Evolutionary conservation across 805 yeast genomes (phyloP), one percentile per base, ranked within the genome.

Genomic region (Metschnikowia arizonensis): DNA sequence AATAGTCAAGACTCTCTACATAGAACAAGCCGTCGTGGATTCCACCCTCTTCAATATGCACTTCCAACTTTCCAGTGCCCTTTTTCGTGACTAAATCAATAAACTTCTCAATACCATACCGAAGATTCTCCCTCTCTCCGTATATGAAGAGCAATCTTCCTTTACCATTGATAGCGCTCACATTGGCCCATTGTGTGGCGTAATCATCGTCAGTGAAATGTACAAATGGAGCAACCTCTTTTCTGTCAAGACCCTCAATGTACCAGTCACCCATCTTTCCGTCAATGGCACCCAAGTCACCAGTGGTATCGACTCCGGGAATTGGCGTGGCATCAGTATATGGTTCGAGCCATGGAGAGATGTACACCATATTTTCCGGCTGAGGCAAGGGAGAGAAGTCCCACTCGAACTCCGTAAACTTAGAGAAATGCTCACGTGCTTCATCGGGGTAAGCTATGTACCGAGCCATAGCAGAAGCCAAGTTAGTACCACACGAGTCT

Each of bases 271-370:
- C 72, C 64, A 65, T 51, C 2, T 37, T 37, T 9, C 63, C 56
- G 28, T 54, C 58, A 18, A 44, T 46, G 4, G 69, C 57, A 3
- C 68, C 68, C 45, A 66, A 61, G 43, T 66, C 71, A n/a, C 70
- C 71, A 6, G 45, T 23, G 28, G 50, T 50, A 42, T 60, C 48
- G 14, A 49, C 48, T 10, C 63, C 65, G 30, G 62, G 58, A 17
- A 50, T 56, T 4, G 62, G 45, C 12, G 61, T 45, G 4, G 66
- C 61, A 12, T 21, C 30, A 8, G 59, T 55, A 33, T 49, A 49
- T 6, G 72, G 71, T 45, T 66, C 59, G 25, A 63, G 61, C 72
- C 72, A 67, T 11, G 72, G 72, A 33, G 68, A 62, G 9, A 62
- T 45, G 38, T 64, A 53, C 2, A 65, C 47, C 30, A 60, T 47